Conservation (phyloP, 2,329 filamentous ascomycete species). For the Penicillium sp. region DNA sequence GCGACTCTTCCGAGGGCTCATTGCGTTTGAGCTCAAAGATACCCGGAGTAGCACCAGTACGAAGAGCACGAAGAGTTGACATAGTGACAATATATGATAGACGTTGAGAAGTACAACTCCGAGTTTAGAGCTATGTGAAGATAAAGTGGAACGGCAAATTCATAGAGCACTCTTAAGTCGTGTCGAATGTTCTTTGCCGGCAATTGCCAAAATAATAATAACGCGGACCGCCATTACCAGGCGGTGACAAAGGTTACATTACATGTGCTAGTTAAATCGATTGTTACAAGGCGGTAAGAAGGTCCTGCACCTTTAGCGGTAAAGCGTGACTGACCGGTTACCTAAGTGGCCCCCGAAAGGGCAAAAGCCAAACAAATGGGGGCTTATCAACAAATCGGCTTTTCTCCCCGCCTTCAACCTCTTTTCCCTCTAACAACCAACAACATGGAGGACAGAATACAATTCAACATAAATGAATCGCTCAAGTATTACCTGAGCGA, state of each 20-base stretch:
- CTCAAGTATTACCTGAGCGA: constrained; percentile 97
- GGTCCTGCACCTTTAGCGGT: constrained; percentile 1
- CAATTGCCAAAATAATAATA: constrained; percentile 6
- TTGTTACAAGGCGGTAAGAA: constrained; percentile 11
- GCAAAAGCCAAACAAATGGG: constrained; percentile 32
- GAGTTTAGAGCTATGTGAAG: background rate
- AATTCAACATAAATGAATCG: constrained; percentile 94
- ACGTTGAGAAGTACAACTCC: background rate
- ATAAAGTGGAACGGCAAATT: background rate
- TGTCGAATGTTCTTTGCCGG: background rate
- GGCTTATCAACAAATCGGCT: constrained; percentile 19
- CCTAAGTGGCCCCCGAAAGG: constrained; percentile 12
- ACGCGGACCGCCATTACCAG: constrained; percentile 1
- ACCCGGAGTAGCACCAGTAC: constrained; percentile 23
- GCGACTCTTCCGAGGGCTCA: constrained; percentile 14
- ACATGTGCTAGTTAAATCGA: background rate
- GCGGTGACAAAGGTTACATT: constrained; percentile 6
- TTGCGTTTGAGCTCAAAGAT: constrained; percentile 27
- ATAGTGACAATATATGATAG: constrained; percentile 15
- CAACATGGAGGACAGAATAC: constrained; percentile 64
- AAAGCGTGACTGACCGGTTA: constrained; percentile 1
- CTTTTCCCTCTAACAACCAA: constrained; percentile 10
- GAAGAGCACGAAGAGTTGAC: constrained; percentile 27
- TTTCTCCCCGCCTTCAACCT: constrained; percentile 17
- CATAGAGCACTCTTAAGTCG: background rate